phyloP scores from a whole-genome alignment of 345 rosid genomes.

The Hibiscus syriacus region DNA sequence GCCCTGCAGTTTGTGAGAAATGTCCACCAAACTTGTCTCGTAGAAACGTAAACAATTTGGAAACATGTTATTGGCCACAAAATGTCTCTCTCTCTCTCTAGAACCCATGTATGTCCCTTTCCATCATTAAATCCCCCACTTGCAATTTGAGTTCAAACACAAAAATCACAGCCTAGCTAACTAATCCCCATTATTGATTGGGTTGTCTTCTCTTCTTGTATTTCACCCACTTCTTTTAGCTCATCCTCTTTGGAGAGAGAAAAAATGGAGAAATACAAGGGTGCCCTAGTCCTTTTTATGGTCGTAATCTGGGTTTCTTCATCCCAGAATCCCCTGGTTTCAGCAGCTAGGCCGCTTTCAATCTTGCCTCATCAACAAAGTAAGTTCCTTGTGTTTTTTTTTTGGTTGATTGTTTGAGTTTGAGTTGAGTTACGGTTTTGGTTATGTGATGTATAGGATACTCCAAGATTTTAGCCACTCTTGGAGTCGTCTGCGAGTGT shows the following conservation, averaged over 20 bases:
- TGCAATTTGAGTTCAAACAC: slow-evolving; percentile 1
- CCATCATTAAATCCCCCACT: not conserved
- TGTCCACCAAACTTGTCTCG: not conserved
- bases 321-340: not conserved
- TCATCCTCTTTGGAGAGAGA: not conserved
- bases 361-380: slow-evolving; percentile 6
- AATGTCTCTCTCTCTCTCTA: slow-evolving; percentile 1
- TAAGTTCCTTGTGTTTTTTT: not conserved
- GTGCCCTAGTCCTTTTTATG: not conserved
- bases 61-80: slow-evolving; percentile 11
- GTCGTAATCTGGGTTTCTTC: not conserved
- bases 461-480: slow-evolving; percentile 34
- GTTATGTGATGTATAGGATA: too few relatives aligned
- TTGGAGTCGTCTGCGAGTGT: slow-evolving; percentile 60
- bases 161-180: slow-evolving; percentile 17
- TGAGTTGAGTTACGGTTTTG: too few relatives aligned
- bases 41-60: slow-evolving; percentile 19
- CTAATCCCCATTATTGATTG: slow-evolving; percentile 1
- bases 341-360: slow-evolving; percentile 7
- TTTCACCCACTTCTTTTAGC: not conserved
- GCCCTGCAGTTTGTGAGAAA: too few relatives aligned
- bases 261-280: not conserved
- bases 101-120: slow-evolving; percentile 4
- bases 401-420: too few relatives aligned
- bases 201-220: not conserved